Conservation (phyloP, 2,329 filamentous ascomycete genomes). For the Xylariaceae sp. region DNA sequence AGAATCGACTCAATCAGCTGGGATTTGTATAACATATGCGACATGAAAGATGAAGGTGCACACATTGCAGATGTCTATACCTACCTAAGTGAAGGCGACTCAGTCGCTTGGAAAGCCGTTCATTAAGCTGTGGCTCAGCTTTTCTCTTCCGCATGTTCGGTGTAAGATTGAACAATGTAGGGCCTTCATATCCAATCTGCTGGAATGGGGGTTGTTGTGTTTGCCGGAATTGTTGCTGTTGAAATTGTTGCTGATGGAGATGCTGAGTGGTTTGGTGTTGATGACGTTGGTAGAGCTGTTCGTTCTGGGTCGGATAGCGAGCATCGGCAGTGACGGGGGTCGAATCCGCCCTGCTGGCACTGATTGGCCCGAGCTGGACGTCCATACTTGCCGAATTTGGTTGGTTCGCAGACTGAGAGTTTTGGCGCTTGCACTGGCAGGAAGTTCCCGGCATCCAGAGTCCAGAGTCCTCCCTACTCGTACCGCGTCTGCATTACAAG, state of each 20-base stretch:
- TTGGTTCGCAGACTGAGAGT: background rate
- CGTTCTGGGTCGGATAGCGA: constrained; percentile 12
- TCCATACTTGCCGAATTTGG: constrained; percentile 21
- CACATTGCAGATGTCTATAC: constrained; percentile 22
- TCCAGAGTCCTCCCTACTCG: background rate
- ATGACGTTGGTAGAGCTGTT: constrained; percentile 13
- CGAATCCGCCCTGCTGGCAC: constrained; percentile 14
- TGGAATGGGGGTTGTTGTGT: background rate
- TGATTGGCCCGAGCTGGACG: constrained; percentile 23
- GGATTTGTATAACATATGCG: background rate
- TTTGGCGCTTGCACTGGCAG: background rate
- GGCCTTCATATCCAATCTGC: background rate
- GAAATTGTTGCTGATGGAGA: background rate
- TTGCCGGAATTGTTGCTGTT: constrained; percentile 9
- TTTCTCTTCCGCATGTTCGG: constrained; percentile 52
- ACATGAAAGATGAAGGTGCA: constrained; percentile 2
- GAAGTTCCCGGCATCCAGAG: background rate
- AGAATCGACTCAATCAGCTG: background rate
- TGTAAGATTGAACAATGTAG: constrained; percentile 9
- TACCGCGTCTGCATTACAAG: background rate
- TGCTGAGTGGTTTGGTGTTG: background rate
- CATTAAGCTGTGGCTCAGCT: constrained; percentile 54
- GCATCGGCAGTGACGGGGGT: constrained; percentile 9
- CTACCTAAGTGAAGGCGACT: constrained; percentile 77
- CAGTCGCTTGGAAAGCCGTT: constrained; percentile 79